phyloP scores from a whole-genome alignment of 768 basidiomycete genomes.

The Pulveroboletus ravenelii region DNA sequence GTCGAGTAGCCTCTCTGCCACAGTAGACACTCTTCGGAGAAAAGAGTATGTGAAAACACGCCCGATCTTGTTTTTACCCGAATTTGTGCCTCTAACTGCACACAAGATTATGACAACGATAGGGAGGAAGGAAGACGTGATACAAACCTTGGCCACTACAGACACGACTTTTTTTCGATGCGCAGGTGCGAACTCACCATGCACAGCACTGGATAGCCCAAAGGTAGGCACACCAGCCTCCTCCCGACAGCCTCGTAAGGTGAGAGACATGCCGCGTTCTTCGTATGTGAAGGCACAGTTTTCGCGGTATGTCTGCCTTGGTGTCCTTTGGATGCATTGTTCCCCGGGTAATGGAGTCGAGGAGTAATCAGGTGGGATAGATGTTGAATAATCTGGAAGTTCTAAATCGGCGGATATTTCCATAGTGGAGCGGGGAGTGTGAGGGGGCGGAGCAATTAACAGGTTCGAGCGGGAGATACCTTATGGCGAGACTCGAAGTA shows the following conservation, averaged over 20 bases:
- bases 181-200: conserved; percentile 26
- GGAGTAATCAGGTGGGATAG: conserved; percentile 56
- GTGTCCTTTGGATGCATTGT: conserved; percentile 48
- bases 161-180: conserved; percentile 26
- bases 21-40: conserved; percentile 22
- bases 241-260: conserved; percentile 29
- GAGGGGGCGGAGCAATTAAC: conserved; percentile 2
- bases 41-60: conserved; percentile 9
- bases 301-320: conserved; percentile 13
- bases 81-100: conserved; percentile 25
- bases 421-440: conserved; percentile 7
- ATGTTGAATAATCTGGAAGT: conserved; percentile 52
- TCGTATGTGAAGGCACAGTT: conserved; percentile 29
- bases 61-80: conserved; percentile 13
- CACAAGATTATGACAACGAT: neutral
- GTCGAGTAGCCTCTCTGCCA: conserved; percentile 18
- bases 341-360: conserved; percentile 49
- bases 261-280: conserved; percentile 29
- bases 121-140: neutral
- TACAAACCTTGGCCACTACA: conserved; percentile 26
- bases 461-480: neutral
- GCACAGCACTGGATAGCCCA: conserved; percentile 27
- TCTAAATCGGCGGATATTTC: conserved; percentile 9
- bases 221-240: conserved; percentile 27
- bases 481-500: conserved; percentile 8